A percentile compares a stretch with the other conserved stretches of the same genome.
phyloP scores from a whole-genome alignment of 306 rosid genomes.

The Canavalia ensiformis region DNA sequence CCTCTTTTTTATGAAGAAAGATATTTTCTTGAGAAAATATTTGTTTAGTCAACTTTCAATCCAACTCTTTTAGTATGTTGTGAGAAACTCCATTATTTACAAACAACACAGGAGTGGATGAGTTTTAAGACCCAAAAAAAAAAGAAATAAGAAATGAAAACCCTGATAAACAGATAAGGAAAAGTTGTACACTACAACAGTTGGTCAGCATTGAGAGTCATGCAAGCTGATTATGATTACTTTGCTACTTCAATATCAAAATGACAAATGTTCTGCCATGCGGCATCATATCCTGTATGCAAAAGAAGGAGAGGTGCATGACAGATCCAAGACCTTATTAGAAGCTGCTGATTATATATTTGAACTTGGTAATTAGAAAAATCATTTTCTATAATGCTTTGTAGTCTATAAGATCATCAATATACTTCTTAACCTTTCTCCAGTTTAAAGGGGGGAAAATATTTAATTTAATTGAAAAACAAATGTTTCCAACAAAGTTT shows the following conservation, averaged over 20 bases:
- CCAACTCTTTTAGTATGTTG: neutral
- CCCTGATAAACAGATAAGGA: neutral
- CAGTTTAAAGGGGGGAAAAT: neutral
- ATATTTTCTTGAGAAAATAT: neutral
- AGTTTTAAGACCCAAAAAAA: neutral
- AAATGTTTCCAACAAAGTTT: slow-evolving; percentile 45
- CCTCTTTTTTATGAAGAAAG: slow-evolving; percentile 7
- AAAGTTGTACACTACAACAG: neutral
- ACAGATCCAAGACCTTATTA: slow-evolving; percentile 36
- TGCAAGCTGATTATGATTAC: slow-evolving; percentile 31
- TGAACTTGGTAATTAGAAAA: slow-evolving; percentile 29
- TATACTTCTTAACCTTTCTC: slow-evolving; percentile 10
- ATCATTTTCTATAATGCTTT: slow-evolving; percentile 9
- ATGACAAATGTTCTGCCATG: slow-evolving; percentile 59
- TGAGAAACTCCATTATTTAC: neutral
- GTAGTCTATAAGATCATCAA: neutral
- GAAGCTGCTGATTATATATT: neutral
- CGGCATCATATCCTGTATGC: slow-evolving; percentile 41
- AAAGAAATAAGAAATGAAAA: neutral
- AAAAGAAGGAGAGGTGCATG: slow-evolving; percentile 8
- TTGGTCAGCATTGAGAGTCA: slow-evolving; percentile 20
- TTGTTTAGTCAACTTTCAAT: neutral
- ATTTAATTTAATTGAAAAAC: neutral
- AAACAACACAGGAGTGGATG: neutral
- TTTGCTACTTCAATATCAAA: slow-evolving; percentile 36